Evolutionary conservation across 768 basidiomycete genomes (phyloP).

Genomic region (Asterophora parasitica): DNA sequence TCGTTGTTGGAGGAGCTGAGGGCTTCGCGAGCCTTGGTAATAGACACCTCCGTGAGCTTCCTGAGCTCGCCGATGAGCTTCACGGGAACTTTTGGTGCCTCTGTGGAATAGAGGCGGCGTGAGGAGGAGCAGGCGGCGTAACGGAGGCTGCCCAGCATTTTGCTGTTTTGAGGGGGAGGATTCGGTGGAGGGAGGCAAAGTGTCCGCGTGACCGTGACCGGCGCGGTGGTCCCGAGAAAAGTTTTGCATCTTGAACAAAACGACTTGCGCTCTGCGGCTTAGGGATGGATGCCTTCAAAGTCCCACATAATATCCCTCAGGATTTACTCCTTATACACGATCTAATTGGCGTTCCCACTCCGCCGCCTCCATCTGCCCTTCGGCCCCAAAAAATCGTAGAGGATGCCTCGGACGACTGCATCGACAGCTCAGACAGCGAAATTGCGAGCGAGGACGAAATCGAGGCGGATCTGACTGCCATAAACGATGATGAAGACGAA

Average conservation of each 20-base stretch:
- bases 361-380: neutral
- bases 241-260: conserved; percentile 10
- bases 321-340: conserved; percentile 73
- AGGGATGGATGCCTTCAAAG: conserved; percentile 47
- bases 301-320: conserved; percentile 61
- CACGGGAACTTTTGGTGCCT: conserved; percentile 52
- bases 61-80: conserved; percentile 84
- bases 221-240: conserved; percentile 7
- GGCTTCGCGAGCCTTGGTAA: conserved; percentile 86
- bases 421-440: conserved; percentile 50
- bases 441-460: conserved; percentile 69
- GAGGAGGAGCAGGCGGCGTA: conserved; percentile 18
- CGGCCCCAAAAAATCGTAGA: neutral
- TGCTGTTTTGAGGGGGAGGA: neutral
- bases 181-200: conserved; percentile 17
- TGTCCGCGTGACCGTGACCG: conserved; percentile 16
- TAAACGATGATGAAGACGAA: conserved; percentile 37
- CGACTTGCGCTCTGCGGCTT: neutral
- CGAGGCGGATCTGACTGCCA: conserved; percentile 51
- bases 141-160: conserved; percentile 16
- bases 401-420: conserved; percentile 37
- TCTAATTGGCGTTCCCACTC: conserved; percentile 39
- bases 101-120: conserved; percentile 49
- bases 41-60: conserved; percentile 74
- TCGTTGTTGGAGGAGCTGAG: conserved; percentile 71